Percentiles rank a stretch among this genome's conserved stretches.
Evolutionary conservation across 305 asterid genomes (phyloP).

Genomic region (Vinca major): DNA sequence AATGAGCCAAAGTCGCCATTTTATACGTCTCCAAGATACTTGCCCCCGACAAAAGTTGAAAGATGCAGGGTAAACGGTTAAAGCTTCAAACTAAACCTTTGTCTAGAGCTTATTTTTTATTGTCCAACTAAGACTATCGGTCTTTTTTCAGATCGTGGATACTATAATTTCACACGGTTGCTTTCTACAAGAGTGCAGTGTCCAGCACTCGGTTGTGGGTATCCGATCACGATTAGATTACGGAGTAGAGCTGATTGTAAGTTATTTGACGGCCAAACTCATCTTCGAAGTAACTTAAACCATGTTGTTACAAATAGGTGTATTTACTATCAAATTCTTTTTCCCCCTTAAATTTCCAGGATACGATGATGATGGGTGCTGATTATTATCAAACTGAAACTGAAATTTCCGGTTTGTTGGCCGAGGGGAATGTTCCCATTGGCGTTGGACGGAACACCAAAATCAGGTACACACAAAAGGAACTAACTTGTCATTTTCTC

Average conservation of each 20-base stretch:
- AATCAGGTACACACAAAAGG: constrained; percentile 37
- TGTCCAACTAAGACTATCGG: constrained; percentile 19
- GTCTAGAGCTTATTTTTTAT: constrained; percentile 5
- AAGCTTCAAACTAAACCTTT: constrained; percentile 12
- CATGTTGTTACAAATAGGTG: not conserved
- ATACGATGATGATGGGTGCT: constrained; percentile 99
- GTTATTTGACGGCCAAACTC: constrained; percentile 23
- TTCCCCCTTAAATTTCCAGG: constrained; percentile 31
- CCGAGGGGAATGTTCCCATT: constrained; percentile 79
- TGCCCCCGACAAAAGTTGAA: constrained; percentile 93
- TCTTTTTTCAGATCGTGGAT: constrained; percentile 60
- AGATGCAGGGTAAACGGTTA: constrained; percentile 66
- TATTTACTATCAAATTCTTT: too few relatives aligned
- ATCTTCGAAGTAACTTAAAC: not conserved
- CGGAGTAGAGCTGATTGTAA: constrained; percentile 74
- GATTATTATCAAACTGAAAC: constrained; percentile 87
- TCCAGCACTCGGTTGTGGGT: constrained; percentile 85
- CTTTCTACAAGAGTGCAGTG: constrained; percentile 64
- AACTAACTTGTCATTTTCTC: too few relatives aligned
- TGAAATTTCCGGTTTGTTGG: constrained; percentile 69
- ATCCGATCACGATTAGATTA: constrained; percentile 70
- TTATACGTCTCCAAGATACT: constrained; percentile 85
- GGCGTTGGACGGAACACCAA: constrained; percentile 81
- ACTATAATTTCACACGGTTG: constrained; percentile 93
- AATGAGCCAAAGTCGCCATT: constrained; percentile 88